Conservation (phyloP, 2,329 filamentous ascomycete genomes). For the Pseudogymnoascus sp. region DNA sequence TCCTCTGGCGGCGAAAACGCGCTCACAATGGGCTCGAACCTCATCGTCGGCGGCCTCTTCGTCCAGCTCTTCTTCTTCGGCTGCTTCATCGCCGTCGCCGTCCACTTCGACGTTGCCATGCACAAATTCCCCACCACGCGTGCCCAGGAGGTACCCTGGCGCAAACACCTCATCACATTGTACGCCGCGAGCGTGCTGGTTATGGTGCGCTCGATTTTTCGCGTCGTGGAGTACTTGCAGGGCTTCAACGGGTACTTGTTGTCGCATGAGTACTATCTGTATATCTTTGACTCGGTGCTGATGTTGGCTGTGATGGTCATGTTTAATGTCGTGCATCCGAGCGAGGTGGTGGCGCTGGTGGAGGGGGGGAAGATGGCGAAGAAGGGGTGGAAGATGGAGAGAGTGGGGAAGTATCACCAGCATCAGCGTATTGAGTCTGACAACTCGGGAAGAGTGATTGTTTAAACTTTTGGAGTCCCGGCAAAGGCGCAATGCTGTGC, state of each 20-base stretch:
- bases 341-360: constrained; percentile 17
- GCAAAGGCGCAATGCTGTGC: not conserved
- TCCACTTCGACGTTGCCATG: constrained; percentile 37
- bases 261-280: constrained; percentile 34
- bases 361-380: not conserved
- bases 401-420: not conserved
- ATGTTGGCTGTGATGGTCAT: constrained; percentile 33
- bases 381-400: not conserved
- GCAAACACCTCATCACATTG: constrained; percentile 33
- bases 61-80: constrained; percentile 44
- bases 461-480: not conserved
- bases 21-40: constrained; percentile 29
- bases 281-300: constrained; percentile 35
- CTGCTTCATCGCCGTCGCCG: constrained; percentile 38
- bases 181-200: constrained; percentile 36
- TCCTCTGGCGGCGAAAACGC: constrained; percentile 16
- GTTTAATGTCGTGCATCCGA: constrained; percentile 30
- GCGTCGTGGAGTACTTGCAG: constrained; percentile 38
- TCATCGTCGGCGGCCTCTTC: constrained; percentile 40
- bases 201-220: constrained; percentile 36
- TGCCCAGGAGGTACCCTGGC: constrained; percentile 17
- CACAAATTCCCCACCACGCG: constrained; percentile 21
- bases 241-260: constrained; percentile 36
- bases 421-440: not conserved
- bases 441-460: not conserved